These are phyloP conservation scores for Cardiospermum halicacabum DNA, from an alignment of 345 rosid species.

Conservation along the genomic window DNA sequence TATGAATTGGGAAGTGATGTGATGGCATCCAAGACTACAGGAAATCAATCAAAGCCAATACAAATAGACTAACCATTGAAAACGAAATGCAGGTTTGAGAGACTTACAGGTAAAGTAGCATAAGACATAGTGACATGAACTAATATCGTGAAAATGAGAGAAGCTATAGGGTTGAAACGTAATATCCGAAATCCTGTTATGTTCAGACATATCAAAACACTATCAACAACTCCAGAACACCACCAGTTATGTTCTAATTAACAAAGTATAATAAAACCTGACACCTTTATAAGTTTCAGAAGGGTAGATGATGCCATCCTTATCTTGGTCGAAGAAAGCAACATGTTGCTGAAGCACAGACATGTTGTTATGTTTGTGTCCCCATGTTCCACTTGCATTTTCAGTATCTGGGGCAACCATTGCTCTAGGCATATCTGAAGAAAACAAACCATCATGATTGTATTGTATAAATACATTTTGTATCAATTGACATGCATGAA, in stretches of 20 bases:
- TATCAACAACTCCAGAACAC: no score
- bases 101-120: constrained; percentile 48
- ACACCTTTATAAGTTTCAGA: constrained; percentile 52
- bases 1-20: constrained; percentile 37
- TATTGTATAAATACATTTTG: neutral
- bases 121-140: constrained; percentile 49
- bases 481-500: neutral
- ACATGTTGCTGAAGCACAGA: constrained; percentile 68
- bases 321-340: constrained; percentile 54
- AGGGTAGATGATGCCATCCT: constrained; percentile 60
- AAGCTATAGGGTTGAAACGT: constrained; percentile 49
- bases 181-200: constrained; percentile 38
- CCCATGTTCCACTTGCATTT: constrained; percentile 49
- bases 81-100: neutral
- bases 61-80: neutral
- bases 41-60: neutral
- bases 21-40: constrained; percentile 57
- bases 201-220: no score
- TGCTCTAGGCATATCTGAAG: constrained; percentile 52
- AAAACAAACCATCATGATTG: neutral
- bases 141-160: constrained; percentile 31
- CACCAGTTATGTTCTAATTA: no score
- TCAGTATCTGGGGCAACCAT: constrained; percentile 55
- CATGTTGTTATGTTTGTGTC: constrained; percentile 43
- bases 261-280: no score